These are phyloP conservation scores for Neurospora hispaniola DNA, from an alignment of 495 filamentous ascomycete genomes.

Conservation along the genomic window DNA sequence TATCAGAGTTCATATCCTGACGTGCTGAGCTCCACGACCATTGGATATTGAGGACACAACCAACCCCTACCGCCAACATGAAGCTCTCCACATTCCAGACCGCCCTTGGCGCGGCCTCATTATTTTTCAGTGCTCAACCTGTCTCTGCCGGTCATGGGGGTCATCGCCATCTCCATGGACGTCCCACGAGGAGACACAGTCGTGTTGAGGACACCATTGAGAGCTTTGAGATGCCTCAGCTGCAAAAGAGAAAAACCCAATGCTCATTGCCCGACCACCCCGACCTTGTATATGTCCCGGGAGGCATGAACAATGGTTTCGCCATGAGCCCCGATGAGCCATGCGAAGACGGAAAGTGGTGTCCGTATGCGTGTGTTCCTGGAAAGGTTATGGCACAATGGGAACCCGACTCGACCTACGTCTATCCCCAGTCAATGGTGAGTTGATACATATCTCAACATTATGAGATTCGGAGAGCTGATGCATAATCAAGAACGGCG, in stretches of 20 bases:
- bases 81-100: constrained; percentile 38
- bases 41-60: not conserved
- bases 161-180: constrained; percentile 27
- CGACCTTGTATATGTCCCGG: constrained; percentile 58
- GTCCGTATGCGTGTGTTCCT: constrained; percentile 67
- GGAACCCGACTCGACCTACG: constrained; percentile 59
- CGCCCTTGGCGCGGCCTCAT: constrained; percentile 37
- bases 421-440: constrained; percentile 66
- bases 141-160: constrained; percentile 18
- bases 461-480: constrained; percentile 9
- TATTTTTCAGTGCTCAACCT: constrained; percentile 29
- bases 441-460: constrained; percentile 17
- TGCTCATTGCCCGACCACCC: constrained; percentile 60
- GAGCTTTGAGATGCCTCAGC: constrained; percentile 13
- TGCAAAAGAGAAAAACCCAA: constrained; percentile 30
- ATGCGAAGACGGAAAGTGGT: constrained; percentile 60
- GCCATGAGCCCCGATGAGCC: constrained; percentile 70
- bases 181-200: constrained; percentile 23
- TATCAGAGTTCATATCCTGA: not conserved
- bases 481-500: constrained; percentile 50
- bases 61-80: constrained; percentile 21
- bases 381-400: constrained; percentile 74
- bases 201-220: constrained; percentile 14
- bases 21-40: not conserved
- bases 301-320: constrained; percentile 60